Percentiles rank a stretch among this genome's conserved stretches.
phyloP scores from a whole-genome alignment of 805 yeast species.

The Myxozyma neotropica region DNA sequence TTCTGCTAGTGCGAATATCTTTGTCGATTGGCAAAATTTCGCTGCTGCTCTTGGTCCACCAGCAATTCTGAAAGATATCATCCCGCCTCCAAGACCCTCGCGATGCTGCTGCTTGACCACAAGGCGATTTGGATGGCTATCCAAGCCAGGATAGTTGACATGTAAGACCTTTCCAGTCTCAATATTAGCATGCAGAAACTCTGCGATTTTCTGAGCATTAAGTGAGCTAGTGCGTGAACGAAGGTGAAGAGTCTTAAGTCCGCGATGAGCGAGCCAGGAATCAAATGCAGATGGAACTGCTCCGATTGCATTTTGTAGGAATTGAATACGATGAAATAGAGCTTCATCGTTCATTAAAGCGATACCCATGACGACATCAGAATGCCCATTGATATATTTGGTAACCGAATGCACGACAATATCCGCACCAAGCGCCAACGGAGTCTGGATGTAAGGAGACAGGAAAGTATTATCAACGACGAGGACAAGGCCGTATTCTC shows the following conservation, averaged over 20 bases:
- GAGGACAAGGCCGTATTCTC: conserved; percentile 51
- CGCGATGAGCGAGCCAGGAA: conserved; percentile 91
- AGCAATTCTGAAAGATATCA: conserved; percentile 81
- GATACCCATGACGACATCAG: conserved; percentile 87
- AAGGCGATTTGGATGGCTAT: conserved; percentile 51
- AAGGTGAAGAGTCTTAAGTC: conserved; percentile 81
- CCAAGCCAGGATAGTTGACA: conserved; percentile 84
- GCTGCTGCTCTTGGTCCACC: conserved; percentile 82
- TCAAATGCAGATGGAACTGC: conserved; percentile 90
- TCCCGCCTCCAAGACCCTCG: conserved; percentile 86
- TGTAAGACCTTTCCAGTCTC: conserved; percentile 55
- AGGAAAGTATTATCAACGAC: conserved; percentile 89
- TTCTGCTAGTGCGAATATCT: conserved; percentile 82
- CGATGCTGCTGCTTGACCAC: conserved; percentile 77
- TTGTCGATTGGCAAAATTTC: conserved; percentile 69
- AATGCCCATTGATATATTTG: conserved; percentile 89
- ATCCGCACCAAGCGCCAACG: conserved; percentile 80
- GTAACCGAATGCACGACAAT: conserved; percentile 87
- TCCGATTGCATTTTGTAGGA: conserved; percentile 85
- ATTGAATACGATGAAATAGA: conserved; percentile 65
- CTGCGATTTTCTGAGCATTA: conserved; percentile 70
- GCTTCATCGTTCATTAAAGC: conserved; percentile 67
- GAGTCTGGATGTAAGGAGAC: conserved; percentile 85
- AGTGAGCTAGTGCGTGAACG: conserved; percentile 70
- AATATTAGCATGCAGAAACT: conserved; percentile 51